Evolutionary conservation across 225 moss, liverwort and hornwort genomes (phyloP).

Genomic region (Takakia lepidozioides): DNA sequence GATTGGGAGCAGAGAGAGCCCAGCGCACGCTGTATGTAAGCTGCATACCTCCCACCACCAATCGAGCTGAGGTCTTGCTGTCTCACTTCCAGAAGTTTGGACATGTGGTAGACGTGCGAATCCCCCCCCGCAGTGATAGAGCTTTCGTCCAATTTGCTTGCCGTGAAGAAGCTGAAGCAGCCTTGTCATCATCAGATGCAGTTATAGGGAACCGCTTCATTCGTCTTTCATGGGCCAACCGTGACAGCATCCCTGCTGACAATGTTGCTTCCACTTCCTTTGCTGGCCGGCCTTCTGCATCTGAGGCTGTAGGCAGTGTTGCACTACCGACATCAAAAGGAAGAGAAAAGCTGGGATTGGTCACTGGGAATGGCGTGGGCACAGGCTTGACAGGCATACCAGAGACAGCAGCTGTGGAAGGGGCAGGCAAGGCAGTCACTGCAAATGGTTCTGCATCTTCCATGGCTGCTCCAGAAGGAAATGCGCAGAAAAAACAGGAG

Average conservation of each 20-base stretch:
- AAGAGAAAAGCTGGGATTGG: constrained; percentile 37
- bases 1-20: constrained; percentile 66
- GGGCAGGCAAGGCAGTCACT: constrained; percentile 40
- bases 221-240: constrained; percentile 92
- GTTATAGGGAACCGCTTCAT: constrained; percentile 94
- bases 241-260: constrained; percentile 73
- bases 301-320: constrained; percentile 34
- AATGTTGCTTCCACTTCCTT: constrained; percentile 41
- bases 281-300: constrained; percentile 28
- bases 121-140: constrained; percentile 91
- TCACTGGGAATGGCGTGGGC: constrained; percentile 62
- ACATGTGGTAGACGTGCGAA: constrained; percentile 82
- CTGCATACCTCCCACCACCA: constrained; percentile 78
- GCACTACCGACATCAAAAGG: constrained; percentile 29
- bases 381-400: constrained; percentile 25
- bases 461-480: constrained; percentile 22
- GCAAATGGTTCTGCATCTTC: constrained; percentile 50
- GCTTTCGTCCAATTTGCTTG: constrained; percentile 88
- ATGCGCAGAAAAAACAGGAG: constrained; percentile 69
- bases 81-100: constrained; percentile 93
- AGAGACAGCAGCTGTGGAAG: constrained; percentile 39
- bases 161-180: constrained; percentile 87
- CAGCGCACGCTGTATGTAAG: constrained; percentile 91
- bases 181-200: constrained; percentile 87
- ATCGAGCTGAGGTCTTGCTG: constrained; percentile 72